Base-by-base conservation (phyloP, 257 asterid species). In the Solanum pinnatisectum region DNA sequence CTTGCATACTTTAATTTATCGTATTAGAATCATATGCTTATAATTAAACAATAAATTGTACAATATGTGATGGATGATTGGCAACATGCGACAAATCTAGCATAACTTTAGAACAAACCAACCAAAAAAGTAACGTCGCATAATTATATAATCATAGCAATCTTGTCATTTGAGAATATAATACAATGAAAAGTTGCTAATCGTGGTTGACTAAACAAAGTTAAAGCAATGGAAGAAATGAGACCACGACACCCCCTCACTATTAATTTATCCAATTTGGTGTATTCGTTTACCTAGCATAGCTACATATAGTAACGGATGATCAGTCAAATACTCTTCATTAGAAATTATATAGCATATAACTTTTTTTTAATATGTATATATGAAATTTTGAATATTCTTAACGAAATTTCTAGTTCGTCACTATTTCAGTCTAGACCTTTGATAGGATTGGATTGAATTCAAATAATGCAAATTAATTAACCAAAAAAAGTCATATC, bases 261-360 rank as follows among this genome's bases (percentile, higher is more conserved):
- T 71, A 14, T 71, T 71, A 30, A 32, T 70, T 70, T 16, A 32
- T 70, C 12, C n/a, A 70, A 30, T 70, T 70, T 70, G 40, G 11
- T 32, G 11, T 32, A 3, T 70, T 30, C 22, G 11, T 30, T 7
- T 52, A 52, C 9, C n/a, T n/a, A n/a, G n/a, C n/a, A n/a, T n/a
- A n/a, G 1, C 20, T 3, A 14, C 59, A 2, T 46, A 14, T 46
- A 46, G 14, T 46, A 46, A 14, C 14, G 5, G 5, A 14, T 46
- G 2, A 14, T 5, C 20, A 46, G 7, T 46, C 1, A 46, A 46
- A 46, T 46, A 46, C 1, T 46, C 0, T 46, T 14, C 1, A 0
- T 14, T 6, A 0, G 13, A 46, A 46, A 46, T 46, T 46, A 46
- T 46, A 46, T 14, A 49, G 0, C 15, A 49, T 49, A 49, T 49